Percentiles rank a stretch among this genome's conserved stretches.
phyloP scores from a whole-genome alignment of 2,329 filamentous ascomycete genomes.

The Waltergamsia citrina region DNA sequence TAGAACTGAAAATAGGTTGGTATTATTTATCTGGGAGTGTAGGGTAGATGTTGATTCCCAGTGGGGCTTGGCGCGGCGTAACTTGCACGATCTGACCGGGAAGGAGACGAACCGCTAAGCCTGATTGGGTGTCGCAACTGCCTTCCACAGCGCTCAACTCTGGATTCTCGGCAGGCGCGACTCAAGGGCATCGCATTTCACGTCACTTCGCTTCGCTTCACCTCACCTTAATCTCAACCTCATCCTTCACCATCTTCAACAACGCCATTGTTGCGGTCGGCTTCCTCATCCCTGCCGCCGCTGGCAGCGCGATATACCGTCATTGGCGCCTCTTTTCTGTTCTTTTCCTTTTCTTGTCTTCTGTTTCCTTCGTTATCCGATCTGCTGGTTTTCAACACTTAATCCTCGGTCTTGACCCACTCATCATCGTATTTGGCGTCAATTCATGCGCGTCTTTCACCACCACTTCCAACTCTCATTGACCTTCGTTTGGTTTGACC shows the following conservation, averaged over 20 bases:
- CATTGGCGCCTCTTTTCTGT: neutral
- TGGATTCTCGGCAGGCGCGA: no score
- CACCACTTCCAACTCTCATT: neutral
- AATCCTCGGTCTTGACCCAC: neutral
- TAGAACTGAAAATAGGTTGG: no score
- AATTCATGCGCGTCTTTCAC: constrained; percentile 1
- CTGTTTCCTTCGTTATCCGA: neutral
- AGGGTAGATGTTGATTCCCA: no score
- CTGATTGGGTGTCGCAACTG: neutral
- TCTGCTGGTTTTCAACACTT: neutral
- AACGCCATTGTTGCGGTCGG: neutral
- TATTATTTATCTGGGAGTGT: no score
- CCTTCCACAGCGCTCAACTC: no score
- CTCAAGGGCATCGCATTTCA: no score
- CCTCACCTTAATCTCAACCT: neutral
- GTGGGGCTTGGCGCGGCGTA: no score
- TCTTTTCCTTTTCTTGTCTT: neutral
- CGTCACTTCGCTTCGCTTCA: no score
- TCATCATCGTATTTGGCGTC: neutral
- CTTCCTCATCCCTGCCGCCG: neutral
- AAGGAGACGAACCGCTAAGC: neutral
- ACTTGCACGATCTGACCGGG: no score
- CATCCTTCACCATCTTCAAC: no score
- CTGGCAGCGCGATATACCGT: no score
- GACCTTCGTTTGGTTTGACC: neutral